phyloP scores from a whole-genome alignment of 257 asterid species.

The Schizonepeta tenuifolia region DNA sequence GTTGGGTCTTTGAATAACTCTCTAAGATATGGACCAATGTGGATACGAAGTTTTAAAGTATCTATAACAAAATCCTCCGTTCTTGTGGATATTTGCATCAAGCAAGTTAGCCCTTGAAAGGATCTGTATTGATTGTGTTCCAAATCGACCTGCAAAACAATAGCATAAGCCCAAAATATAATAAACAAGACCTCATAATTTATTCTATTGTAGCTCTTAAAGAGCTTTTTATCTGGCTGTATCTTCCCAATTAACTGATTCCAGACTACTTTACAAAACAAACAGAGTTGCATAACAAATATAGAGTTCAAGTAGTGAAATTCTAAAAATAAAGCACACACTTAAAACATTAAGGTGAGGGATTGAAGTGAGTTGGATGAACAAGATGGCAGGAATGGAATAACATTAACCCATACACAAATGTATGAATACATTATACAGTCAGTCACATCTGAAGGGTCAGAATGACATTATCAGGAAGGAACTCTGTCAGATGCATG shows the following conservation, averaged over 20 bases:
- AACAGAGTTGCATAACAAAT: not conserved
- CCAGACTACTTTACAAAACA: not conserved
- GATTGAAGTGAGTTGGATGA: not conserved
- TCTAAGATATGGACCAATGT: constrained; percentile 91
- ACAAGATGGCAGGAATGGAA: not conserved
- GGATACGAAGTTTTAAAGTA: constrained; percentile 87
- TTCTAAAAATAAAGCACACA: not conserved
- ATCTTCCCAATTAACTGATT: constrained; percentile 3
- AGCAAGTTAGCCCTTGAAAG: constrained; percentile 94
- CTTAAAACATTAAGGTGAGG: too few species aligned
- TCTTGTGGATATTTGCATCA: constrained; percentile 99
- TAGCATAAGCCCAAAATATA: constrained; percentile 9
- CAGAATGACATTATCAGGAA: too few species aligned
- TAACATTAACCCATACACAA: too few species aligned
- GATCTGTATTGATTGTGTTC: constrained; percentile 98
- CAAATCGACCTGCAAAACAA: constrained; percentile 81
- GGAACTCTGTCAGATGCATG: too few species aligned
- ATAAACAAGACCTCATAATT: not conserved
- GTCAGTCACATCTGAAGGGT: too few species aligned
- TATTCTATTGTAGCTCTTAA: not conserved
- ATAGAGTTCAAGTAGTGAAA: not conserved
- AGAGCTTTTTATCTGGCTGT: not conserved
- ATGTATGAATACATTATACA: too few species aligned
- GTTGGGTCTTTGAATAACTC: constrained; percentile 87
- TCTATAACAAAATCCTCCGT: constrained; percentile 92